Base-by-base conservation (phyloP, 1,284 basidiomycete species). In the Vanrija humicola region DNA sequence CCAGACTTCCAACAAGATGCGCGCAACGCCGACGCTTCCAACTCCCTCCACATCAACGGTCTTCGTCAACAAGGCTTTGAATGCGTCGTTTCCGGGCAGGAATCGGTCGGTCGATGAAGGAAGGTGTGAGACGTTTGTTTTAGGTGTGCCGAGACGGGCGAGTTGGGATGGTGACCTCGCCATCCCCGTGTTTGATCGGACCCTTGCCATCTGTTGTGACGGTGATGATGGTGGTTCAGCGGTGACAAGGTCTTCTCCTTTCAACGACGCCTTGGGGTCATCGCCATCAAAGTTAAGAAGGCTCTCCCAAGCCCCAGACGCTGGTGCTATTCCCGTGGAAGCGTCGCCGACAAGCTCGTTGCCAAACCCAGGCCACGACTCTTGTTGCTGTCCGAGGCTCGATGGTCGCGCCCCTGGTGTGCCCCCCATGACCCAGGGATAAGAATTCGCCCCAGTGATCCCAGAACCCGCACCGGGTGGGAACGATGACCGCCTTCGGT, bases 1-100 rank as follows among this genome's bases (percentile, higher is more conserved):
- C 72, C 72, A 74, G 1, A 74, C 64, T 47, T 74, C 72, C 15
- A 66, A 63, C 46, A 74, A 48, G 2, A 74, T 52, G 23, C 64
- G 56, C 3, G 65, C 63, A 0, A 72, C 65, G 1, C 61, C 58
- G 3, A 74, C 59, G 34, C 58, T 52, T n/a, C 72, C 72, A 1
- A 73, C 67, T 6, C 66, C 69, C n/a, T 74, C 70, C 5, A 74
- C 65, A 14, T 73, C 68, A 4, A 74, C 61, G 7, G 65, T 59
- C 46, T 67, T 70, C 4, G 59, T 62, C 38, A 74, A 50, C 12
- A 68, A 62, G 1, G 67, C 63, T 43, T 64, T 59, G 70, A 69
- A 72, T 1, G 34, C 48, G 16, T 46, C 18, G 23, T 51, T 34
- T 12, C 34, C 34, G 34, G 34, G 34, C 2, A 34, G 34, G 34